Conservation (phyloP, 2,329 filamentous ascomycete genomes). For the Parastagonospora avenae region DNA sequence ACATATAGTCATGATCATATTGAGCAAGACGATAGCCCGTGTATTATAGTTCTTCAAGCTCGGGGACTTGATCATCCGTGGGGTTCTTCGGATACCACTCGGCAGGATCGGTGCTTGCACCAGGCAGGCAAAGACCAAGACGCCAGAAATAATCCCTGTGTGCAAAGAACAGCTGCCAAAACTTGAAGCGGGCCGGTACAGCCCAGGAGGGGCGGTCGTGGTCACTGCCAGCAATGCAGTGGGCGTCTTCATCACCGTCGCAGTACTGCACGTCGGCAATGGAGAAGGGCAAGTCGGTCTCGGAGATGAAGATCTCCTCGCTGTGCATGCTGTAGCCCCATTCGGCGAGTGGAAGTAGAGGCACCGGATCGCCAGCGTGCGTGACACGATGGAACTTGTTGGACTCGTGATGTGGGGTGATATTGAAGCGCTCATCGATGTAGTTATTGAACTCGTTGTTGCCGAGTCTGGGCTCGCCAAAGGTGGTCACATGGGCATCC, state of each 20-base stretch:
- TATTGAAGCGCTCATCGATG: constrained; percentile 58
- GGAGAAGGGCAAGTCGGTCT: constrained; percentile 69
- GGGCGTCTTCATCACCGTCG: constrained; percentile 69
- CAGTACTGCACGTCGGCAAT: constrained; percentile 74
- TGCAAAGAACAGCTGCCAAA: constrained; percentile 93
- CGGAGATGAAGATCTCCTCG: constrained; percentile 86
- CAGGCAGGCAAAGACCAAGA: constrained; percentile 79
- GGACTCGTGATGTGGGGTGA: constrained; percentile 20
- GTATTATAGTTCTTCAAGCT: no score
- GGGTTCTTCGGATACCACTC: constrained; percentile 60
- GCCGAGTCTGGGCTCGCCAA: constrained; percentile 78
- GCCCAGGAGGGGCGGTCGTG: constrained; percentile 33
- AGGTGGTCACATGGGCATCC: constrained; percentile 81
- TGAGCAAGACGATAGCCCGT: no score
- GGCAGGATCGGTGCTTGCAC: constrained; percentile 69
- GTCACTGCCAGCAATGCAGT: constrained; percentile 70
- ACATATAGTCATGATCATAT: no score
- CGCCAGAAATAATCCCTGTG: constrained; percentile 98
- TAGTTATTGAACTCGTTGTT: constrained; percentile 60
- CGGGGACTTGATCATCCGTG: no score
- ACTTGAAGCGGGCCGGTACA: constrained; percentile 65
- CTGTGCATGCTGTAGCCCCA: constrained; percentile 88
- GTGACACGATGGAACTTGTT: constrained; percentile 76
- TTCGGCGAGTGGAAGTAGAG: constrained; percentile 80
- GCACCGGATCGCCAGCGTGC: constrained; percentile 85